phyloP scores from a whole-genome alignment of 75 land plant genomes.

The Chamaecyparis obtusa region DNA sequence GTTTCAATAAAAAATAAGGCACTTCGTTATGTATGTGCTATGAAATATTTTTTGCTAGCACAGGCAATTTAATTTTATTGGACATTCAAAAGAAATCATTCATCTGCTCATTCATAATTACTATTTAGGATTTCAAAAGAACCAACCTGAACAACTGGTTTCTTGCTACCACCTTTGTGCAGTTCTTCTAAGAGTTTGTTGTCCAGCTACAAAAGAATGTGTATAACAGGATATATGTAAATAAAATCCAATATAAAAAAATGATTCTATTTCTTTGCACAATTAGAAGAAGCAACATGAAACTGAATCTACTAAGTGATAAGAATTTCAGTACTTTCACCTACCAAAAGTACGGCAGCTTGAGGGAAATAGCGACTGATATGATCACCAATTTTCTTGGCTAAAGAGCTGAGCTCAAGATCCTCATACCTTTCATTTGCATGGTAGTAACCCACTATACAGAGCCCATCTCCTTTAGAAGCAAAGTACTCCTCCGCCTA shows the following conservation, averaged over 20 bases:
- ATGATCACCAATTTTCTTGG: constrained; percentile 97
- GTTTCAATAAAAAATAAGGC: background rate
- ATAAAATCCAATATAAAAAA: background rate
- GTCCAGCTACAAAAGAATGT: constrained; percentile 60
- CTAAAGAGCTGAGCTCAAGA: constrained; percentile 53
- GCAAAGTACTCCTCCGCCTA: constrained; percentile 78
- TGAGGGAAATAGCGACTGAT: constrained; percentile 74
- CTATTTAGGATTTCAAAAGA: background rate
- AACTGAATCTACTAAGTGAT: background rate
- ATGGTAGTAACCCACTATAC: constrained; percentile 91
- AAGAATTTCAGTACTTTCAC: background rate
- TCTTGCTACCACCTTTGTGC: constrained; percentile 40
- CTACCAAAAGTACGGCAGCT: constrained; percentile 77
- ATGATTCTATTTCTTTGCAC: background rate
- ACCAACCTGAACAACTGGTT: constrained; percentile 74
- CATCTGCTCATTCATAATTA: background rate
- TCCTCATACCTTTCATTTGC: constrained; percentile 93
- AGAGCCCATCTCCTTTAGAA: constrained; percentile 28
- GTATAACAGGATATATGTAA: background rate
- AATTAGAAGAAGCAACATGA: background rate
- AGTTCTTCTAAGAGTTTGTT: constrained; percentile 71
- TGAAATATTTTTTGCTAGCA: background rate
- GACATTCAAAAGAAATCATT: background rate
- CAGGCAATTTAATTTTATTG: background rate
- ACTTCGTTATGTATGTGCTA: background rate